Conservation (phyloP, 768 basidiomycete species). For the Amanita thiersii region DNA sequence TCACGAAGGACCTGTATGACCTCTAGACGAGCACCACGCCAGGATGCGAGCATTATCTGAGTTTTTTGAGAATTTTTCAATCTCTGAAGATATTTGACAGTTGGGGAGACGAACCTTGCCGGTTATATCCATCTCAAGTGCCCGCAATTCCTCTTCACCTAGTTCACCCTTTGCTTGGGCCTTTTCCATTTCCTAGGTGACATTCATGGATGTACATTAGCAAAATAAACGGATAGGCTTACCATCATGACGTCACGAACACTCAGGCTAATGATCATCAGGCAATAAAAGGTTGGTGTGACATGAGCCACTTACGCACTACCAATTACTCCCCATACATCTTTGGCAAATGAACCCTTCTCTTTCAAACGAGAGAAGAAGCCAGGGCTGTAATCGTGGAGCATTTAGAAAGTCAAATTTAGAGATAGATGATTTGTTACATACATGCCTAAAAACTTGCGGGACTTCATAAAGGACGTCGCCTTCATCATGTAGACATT, state of each 20-base stretch:
- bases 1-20: constrained; percentile 85
- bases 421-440: constrained; percentile 20
- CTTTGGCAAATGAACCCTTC: constrained; percentile 87
- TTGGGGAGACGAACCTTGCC: constrained; percentile 54
- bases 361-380: constrained; percentile 94
- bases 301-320: constrained; percentile 63
- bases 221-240: constrained; percentile 13
- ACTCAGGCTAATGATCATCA: constrained; percentile 37
- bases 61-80: no score
- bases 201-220: constrained; percentile 1
- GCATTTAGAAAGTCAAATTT: background rate
- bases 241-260: constrained; percentile 73
- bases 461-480: constrained; percentile 83
- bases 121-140: constrained; percentile 87
- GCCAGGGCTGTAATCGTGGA: constrained; percentile 49
- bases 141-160: constrained; percentile 76
- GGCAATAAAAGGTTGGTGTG: background rate
- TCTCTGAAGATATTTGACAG: background rate
- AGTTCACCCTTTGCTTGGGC: constrained; percentile 85
- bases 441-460: constrained; percentile 85
- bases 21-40: constrained; percentile 95
- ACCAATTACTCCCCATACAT: constrained; percentile 94
- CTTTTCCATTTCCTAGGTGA: constrained; percentile 76
- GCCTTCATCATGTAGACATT: constrained; percentile 92
- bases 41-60: constrained; percentile 91